Percentiles rank a stretch among this genome's conserved stretches.
These are phyloP conservation scores for Penicillium waksmanii DNA, from an alignment of 495 filamentous ascomycete species.

Conservation along the genomic window DNA sequence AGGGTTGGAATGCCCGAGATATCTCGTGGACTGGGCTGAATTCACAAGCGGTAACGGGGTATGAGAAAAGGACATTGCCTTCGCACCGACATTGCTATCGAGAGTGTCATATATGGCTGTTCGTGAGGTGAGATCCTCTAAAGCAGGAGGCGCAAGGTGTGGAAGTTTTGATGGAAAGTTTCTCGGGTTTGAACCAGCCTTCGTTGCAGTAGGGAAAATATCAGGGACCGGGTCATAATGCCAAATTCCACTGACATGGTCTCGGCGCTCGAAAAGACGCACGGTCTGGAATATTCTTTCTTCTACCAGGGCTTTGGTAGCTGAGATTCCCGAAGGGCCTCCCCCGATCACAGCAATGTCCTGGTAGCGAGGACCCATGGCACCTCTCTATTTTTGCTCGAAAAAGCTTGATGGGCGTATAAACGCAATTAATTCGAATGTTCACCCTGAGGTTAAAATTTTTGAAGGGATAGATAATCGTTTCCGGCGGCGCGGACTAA, in stretches of 20 bases:
- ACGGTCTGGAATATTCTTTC: constrained; percentile 54
- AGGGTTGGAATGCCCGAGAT: constrained; percentile 26
- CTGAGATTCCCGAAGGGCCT: constrained; percentile 55
- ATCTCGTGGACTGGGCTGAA: constrained; percentile 25
- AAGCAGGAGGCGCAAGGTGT: constrained; percentile 16
- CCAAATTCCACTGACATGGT: constrained; percentile 56
- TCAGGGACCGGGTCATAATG: constrained; percentile 28
- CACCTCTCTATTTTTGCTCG: no score
- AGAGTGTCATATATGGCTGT: constrained; percentile 31
- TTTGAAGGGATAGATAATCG: no score
- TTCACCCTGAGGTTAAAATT: no score
- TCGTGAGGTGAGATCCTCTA: constrained; percentile 29
- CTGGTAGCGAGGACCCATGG: constrained; percentile 29
- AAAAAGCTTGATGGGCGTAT: no score
- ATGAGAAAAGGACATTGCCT: constrained; percentile 36
- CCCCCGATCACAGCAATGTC: constrained; percentile 56
- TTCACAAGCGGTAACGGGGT: constrained; percentile 30
- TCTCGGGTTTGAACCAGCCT: background rate
- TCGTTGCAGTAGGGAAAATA: constrained; percentile 13
- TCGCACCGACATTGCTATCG: constrained; percentile 36
- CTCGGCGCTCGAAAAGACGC: constrained; percentile 57
- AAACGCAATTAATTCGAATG: no score
- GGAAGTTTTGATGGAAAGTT: constrained; percentile 21
- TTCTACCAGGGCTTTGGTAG: constrained; percentile 54
- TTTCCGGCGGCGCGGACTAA: background rate